Evolutionary conservation across 2,329 filamentous ascomycete genomes (phyloP).

Genomic region (Fusarium torreyae): DNA sequence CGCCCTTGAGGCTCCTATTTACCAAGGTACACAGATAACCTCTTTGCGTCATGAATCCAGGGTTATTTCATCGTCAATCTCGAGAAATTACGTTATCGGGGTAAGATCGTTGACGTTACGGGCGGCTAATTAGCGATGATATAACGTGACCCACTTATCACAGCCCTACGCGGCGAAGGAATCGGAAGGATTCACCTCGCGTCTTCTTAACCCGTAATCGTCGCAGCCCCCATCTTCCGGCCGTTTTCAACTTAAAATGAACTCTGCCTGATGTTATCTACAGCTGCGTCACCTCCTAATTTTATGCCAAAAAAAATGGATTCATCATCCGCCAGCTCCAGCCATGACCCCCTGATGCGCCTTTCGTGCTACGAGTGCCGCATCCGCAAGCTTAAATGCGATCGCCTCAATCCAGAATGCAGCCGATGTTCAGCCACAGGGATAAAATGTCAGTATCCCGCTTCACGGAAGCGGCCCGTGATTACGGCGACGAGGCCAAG

Average conservation of each 20-base stretch:
- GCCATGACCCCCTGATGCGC: constrained; percentile 28
- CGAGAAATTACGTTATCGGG: too few species aligned
- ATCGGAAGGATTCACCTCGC: not conserved
- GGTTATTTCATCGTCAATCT: too few species aligned
- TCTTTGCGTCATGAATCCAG: too few species aligned
- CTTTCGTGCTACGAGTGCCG: constrained; percentile 51
- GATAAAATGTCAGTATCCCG: constrained; percentile 48
- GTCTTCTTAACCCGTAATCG: not conserved
- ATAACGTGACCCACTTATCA: constrained; percentile 17
- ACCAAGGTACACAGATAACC: too few species aligned
- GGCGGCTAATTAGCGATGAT: not conserved
- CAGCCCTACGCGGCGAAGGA: not conserved
- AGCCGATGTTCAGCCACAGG: constrained; percentile 45
- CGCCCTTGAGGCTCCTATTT: too few species aligned
- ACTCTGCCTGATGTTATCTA: not conserved
- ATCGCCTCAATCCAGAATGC: constrained; percentile 48
- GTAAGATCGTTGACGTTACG: too few species aligned
- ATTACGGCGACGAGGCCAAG: constrained; percentile 47
- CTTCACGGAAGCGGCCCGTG: constrained; percentile 44
- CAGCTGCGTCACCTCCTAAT: not conserved
- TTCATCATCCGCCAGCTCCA: constrained; percentile 8
- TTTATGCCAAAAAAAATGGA: constrained; percentile 20
- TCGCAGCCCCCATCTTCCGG: not conserved
- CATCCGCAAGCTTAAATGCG: constrained; percentile 51
- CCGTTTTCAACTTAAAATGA: not conserved